Evolutionary conservation across 257 asterid genomes (phyloP).

Genomic region (Schizonepeta tenuifolia): DNA sequence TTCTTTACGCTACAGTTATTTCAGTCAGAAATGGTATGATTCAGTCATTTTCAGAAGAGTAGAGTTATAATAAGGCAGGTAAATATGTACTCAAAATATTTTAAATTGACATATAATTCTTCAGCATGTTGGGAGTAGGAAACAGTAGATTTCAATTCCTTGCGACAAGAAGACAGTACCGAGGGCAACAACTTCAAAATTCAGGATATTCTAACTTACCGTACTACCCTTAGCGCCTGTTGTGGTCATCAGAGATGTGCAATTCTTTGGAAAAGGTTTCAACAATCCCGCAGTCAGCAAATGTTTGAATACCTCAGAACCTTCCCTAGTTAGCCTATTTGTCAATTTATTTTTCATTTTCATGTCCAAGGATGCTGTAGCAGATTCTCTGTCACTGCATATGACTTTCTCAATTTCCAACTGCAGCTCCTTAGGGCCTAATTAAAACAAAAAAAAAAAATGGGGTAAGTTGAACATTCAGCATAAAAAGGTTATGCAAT

Average conservation of each 20-base stretch:
- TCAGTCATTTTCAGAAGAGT: neutral
- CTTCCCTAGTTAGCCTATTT: conserved; percentile 61
- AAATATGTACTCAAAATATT: neutral
- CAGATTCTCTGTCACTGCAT: conserved; percentile 70
- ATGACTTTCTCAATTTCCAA: conserved; percentile 85
- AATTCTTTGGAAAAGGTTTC: conserved; percentile 91
- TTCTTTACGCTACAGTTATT: neutral
- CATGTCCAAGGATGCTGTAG: conserved; percentile 85
- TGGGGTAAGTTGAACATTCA: neutral
- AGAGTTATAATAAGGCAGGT: neutral
- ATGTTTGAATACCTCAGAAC: conserved; percentile 78
- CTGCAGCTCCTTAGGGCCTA: conserved; percentile 89
- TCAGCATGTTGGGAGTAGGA: neutral
- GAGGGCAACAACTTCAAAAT: conserved; percentile 11
- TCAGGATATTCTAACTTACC: conserved; percentile 51
- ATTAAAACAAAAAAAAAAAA: conserved; percentile 27
- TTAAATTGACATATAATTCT: too few species aligned
- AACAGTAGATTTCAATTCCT: neutral
- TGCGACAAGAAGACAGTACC: neutral
- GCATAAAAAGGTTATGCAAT: conserved; percentile 17
- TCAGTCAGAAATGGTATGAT: neutral
- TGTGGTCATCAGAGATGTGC: conserved; percentile 94
- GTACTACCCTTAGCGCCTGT: conserved; percentile 99
- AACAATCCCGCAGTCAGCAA: conserved; percentile 72
- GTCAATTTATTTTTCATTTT: conserved; percentile 91